These are phyloP conservation scores for Aspergillus funiculosus DNA, from an alignment of 495 filamentous ascomycete genomes.

Conservation along the genomic window DNA sequence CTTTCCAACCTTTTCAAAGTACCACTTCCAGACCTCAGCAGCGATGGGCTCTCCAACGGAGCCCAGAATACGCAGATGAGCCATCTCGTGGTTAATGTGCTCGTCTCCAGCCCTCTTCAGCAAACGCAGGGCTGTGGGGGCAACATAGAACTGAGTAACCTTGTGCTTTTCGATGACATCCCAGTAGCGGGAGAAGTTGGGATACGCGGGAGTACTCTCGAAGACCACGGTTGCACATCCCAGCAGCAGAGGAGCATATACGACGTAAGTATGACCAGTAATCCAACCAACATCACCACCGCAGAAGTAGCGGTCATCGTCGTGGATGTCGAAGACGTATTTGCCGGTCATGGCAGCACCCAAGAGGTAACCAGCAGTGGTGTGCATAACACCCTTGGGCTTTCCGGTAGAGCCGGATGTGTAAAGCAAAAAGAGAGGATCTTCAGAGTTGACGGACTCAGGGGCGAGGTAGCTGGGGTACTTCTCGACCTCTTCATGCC, in stretches of 20 bases:
- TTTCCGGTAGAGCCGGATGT: conserved; percentile 97
- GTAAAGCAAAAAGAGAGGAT: conserved; percentile 95
- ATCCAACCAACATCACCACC: conserved; percentile 99
- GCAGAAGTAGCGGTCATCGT: conserved; percentile 90
- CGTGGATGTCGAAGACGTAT: conserved; percentile 98
- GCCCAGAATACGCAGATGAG: conserved; percentile 79
- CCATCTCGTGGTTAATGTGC: conserved; percentile 84
- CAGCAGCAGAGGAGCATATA: conserved; percentile 89
- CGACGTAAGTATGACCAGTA: conserved; percentile 98
- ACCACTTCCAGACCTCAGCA: conserved; percentile 99
- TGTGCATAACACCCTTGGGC: conserved; percentile 99
- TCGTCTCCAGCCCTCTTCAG: conserved; percentile 93
- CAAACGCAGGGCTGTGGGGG: conserved; percentile 86
- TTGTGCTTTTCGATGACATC: conserved; percentile 92
- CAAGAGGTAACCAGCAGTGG: conserved; percentile 87
- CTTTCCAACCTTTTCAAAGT: conserved; percentile 92
- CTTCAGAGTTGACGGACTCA: conserved; percentile 83
- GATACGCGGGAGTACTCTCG: conserved; percentile 96
- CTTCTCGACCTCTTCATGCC: conserved; percentile 97
- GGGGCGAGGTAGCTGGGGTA: conserved; percentile 87
- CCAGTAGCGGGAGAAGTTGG: conserved; percentile 98
- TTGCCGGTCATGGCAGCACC: conserved; percentile 92
- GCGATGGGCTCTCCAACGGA: conserved; percentile 99
- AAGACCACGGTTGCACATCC: conserved; percentile 97
- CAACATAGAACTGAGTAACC: conserved; percentile 98